These are phyloP conservation scores for Leptomonas seymouri DNA, from an alignment of 208 protist genomes.

Conservation along the genomic window DNA sequence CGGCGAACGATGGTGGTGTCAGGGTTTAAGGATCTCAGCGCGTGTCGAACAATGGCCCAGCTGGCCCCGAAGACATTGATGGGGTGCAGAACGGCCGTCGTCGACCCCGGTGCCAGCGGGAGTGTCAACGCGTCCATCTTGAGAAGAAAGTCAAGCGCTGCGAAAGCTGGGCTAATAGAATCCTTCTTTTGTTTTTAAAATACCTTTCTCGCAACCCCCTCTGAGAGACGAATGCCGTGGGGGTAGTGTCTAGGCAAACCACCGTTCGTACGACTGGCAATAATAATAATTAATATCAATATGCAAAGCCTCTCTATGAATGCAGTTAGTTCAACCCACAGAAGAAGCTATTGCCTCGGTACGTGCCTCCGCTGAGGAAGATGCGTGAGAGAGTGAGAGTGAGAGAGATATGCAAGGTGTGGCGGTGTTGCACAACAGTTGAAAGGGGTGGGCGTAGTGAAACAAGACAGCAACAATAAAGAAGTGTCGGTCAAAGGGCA, in stretches of 20 bases:
- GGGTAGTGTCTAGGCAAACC: no score
- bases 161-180: not conserved
- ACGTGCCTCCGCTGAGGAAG: no score
- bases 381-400: no score
- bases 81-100: slow-evolving; percentile 56
- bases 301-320: no score
- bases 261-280: no score
- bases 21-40: slow-evolving; percentile 56
- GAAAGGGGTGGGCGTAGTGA: no score
- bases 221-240: no score
- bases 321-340: no score
- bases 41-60: slow-evolving; percentile 42
- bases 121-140: slow-evolving; percentile 19
- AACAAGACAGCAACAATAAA: not conserved
- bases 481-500: not conserved
- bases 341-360: no score
- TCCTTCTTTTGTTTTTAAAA: not conserved
- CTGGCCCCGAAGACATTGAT: slow-evolving; percentile 46
- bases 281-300: no score
- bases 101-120: slow-evolving; percentile 28
- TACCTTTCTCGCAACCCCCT: not conserved
- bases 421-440: not conserved
- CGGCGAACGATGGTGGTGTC: slow-evolving; percentile 61
- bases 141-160: not conserved
- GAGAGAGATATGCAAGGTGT: not conserved